Evolutionary conservation across 306 rosid genomes (phyloP), one percentile per base, ranked within the genome.

Genomic region (Cucumis hystrix): DNA sequence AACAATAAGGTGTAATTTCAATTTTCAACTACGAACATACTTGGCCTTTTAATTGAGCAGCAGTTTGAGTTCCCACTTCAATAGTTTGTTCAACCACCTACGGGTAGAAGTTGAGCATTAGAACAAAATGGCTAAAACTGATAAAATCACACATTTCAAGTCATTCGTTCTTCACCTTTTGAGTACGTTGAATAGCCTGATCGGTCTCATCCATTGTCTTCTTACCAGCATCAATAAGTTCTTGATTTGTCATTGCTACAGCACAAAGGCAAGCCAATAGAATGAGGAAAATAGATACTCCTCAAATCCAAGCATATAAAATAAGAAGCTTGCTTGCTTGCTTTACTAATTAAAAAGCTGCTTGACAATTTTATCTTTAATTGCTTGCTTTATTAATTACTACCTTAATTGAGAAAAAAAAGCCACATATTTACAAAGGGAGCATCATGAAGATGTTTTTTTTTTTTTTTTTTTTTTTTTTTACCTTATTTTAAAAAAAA

Each of bases 1-100:
- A 59, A 47, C 47, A 39, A 18, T 67, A 61, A 30, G 74, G 74
- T 70, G 75, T 76, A 84, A 63, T 77, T 35, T 37, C 79, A 65
- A 78, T 75, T 77, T 35, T 37, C 79, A 65, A 78, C 77, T 71
- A 59, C 66, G 68, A 41, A 85, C 98, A 84, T 83, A 92, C 98
- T 85, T 95, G 98, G 82, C 99, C 97, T 87, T 96, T 92, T 80
- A 96, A 82, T 78, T 93, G 86, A 80, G 77, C 75, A 76, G 98
- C 99, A 84, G 99, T 92, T 83, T 92, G 92, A 76, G 97, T 89
- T 80, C 99, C 99, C 80, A 96, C 97, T 89, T 92, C 98, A 82
- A 96, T 7, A 64, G 99, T 96, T 85, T 95, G 93, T 79, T 87
- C 96, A 67, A 95, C 98, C 86, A 87, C 92, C 98, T 92, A 86